Evolutionary conservation across 108 stramenopile genomes (phyloP), one percentile per base, ranked within the genome.

Genomic region (Fragilariopsis cylindrus): DNA sequence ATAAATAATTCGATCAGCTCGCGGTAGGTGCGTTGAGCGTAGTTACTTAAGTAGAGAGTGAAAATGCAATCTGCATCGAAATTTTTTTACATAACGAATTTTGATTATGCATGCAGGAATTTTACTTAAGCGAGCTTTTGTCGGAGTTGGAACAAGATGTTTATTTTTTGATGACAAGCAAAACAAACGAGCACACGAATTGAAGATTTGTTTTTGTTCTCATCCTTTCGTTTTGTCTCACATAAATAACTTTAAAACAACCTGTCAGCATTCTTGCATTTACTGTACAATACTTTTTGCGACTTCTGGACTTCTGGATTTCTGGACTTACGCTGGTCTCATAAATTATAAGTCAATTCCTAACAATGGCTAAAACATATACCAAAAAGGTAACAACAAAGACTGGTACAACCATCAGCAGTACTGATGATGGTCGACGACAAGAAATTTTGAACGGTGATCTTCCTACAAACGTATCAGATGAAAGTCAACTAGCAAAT

Each of bases 381-480:
- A 52, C 50, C 12, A 52, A 52, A 13, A 52, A 13, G 12, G 13
- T 52, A 52, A 52, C 50, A 13, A 52, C 50, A 9, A 13, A 9
- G 50, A 13, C 50, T 13, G 9, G 12, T 52, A 13, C 9, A 9
- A 13, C 50, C 50, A 9, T 52, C 50, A 30, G 30, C 30, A 30
- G 30, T 30, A 30, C 30, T 30, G 30, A 30, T 30, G 30, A 30
- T 30, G 30, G 30, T 30, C 30, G 46, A 67, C 72, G 30, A 30
- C 30, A 30, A 30, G 30, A 30, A 30, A 30, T 30, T 30, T 30
- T 65, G 9, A 70, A 77, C 47, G 77, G 73, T 65, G 77, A 78
- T 49, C 70, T 78, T 44, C 77, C 77, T 9, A 60, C 65, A 9
- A 68, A 78, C 43, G 65, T 78, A 12, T 15, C 30, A 18, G 47